Evolutionary conservation across 2,329 filamentous ascomycete species (phyloP).

Genomic region (Fusarium abutilonis): DNA sequence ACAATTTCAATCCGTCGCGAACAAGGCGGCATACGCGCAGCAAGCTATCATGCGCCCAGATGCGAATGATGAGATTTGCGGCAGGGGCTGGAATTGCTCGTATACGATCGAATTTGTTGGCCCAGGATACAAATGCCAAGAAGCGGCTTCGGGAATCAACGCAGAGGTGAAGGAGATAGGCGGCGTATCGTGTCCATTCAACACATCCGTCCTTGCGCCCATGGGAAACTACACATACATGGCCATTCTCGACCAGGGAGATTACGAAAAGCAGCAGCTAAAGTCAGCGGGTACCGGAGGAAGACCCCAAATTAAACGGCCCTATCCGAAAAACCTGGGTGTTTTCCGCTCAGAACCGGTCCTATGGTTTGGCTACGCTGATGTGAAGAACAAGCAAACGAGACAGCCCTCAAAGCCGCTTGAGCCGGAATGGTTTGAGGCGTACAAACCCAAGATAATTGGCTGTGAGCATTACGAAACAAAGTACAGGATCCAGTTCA

Average conservation of each 20-base stretch:
- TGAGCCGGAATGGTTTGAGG: conserved; percentile 32
- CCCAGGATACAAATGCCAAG: conserved; percentile 38
- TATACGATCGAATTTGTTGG: conserved; percentile 36
- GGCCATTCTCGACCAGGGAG: conserved; percentile 32
- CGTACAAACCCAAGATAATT: conserved; percentile 43
- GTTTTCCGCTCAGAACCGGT: conserved; percentile 41
- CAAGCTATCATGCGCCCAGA: conserved; percentile 33
- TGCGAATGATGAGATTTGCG: conserved; percentile 35
- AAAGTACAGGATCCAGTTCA: conserved; percentile 39
- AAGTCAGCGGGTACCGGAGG: conserved; percentile 10
- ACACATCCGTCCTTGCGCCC: conserved; percentile 32
- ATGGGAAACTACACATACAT: conserved; percentile 38
- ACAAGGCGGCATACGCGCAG: conserved; percentile 32
- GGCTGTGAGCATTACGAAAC: conserved; percentile 42
- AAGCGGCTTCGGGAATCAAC: conserved; percentile 27
- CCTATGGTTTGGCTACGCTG: conserved; percentile 42
- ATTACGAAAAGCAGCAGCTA: conserved; percentile 37
- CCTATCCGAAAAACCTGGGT: conserved; percentile 38
- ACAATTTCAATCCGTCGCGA: conserved; percentile 35
- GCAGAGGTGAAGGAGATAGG: conserved; percentile 30
- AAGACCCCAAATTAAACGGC: conserved; percentile 20
- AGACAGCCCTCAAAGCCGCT: conserved; percentile 22
- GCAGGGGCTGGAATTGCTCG: conserved; percentile 43
- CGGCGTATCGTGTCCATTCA: conserved; percentile 33
- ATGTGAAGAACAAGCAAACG: conserved; percentile 33